Evolutionary conservation across 306 rosid genomes (phyloP), one percentile per base, ranked within the genome.

Genomic region (Quercus glauca): DNA sequence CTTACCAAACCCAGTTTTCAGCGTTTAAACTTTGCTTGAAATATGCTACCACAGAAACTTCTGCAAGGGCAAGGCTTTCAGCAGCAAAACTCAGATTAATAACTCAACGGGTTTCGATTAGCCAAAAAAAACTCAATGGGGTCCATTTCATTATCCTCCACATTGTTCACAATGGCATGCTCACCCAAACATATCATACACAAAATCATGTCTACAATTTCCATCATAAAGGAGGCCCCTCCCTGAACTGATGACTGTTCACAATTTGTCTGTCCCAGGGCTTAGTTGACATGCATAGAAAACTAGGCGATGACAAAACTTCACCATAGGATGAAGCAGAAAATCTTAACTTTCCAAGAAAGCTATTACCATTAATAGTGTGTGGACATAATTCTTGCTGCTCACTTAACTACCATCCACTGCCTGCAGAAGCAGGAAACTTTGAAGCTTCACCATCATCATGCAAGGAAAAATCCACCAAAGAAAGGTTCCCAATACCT

Each of bases 51-150:
- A 41, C 3, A 41, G 11, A 92, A 82, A 94, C 97, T 84, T 87
- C 97, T 7, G 90, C 86, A 51, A 51, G 0, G 45, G 45, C 45
- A 41, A 94, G 92, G 89, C 99, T 92, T 86, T 92, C 93, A 79
- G 92, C 85, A 0, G 93, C 94, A 87, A 92, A 94, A 79, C 97
- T 93, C 14, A 93, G 97, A 94, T 51, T 88, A 93, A 69, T 91
- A 73, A 82, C 91, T 92, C 88, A 41, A 41, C 8, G 11, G 45
- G 45, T 11, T 41, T 41, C 0, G 41, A 35, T 35, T 35, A 35
- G 41, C 41, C 41, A 35, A 35, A 35, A 94, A 85, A 77, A 91
- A 86, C 55, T 94, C 97, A 71, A 88, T 82, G 52, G 97, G 95
- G 71, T 94, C 91, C 73, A 91, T 37, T 71, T 86, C 91, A 56